Conservation (phyloP, 495 filamentous ascomycete genomes). For the Aeminium ludgeri region DNA sequence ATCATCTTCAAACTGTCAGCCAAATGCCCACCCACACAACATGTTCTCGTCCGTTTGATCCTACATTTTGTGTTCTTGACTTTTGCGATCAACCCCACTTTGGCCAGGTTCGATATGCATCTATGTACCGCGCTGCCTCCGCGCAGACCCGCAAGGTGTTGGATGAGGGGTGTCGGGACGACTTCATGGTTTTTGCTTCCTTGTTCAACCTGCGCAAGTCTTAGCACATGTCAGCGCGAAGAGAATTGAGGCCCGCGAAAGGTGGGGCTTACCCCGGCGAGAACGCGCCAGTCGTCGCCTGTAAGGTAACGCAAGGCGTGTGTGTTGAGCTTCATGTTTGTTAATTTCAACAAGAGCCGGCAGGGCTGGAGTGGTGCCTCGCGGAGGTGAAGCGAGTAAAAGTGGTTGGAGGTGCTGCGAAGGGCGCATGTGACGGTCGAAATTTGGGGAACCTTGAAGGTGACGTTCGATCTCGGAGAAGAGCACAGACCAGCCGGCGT, state of each 20-base stretch:
- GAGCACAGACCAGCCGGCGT: too few relatives aligned
- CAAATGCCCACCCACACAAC: too few relatives aligned
- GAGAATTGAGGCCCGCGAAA: constrained; percentile 3
- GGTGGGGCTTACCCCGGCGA: constrained; percentile 58
- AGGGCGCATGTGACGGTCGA: too few relatives aligned
- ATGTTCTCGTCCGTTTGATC: neutral
- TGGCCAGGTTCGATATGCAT: constrained; percentile 77
- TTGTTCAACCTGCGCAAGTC: constrained; percentile 53
- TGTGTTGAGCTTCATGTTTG: constrained; percentile 79
- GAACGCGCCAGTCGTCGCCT: constrained; percentile 83
- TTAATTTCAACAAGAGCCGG: too few relatives aligned
- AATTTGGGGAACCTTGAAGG: too few relatives aligned
- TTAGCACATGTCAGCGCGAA: constrained; percentile 24
- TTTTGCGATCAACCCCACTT: constrained; percentile 77
- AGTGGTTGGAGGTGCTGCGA: neutral
- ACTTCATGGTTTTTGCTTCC: constrained; percentile 94
- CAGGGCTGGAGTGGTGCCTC: too few relatives aligned
- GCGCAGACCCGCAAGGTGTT: constrained; percentile 62
- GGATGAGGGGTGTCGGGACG: constrained; percentile 78
- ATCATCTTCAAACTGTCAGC: constrained; percentile 43
- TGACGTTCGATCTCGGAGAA: too few relatives aligned
- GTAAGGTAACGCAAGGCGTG: constrained; percentile 82
- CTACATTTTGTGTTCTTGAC: constrained; percentile 84
- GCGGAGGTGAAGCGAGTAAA: too few relatives aligned
- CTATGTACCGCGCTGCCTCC: constrained; percentile 73